Base-by-base conservation (phyloP, 306 rosid species). In the Heteromeles arbutifolia region DNA sequence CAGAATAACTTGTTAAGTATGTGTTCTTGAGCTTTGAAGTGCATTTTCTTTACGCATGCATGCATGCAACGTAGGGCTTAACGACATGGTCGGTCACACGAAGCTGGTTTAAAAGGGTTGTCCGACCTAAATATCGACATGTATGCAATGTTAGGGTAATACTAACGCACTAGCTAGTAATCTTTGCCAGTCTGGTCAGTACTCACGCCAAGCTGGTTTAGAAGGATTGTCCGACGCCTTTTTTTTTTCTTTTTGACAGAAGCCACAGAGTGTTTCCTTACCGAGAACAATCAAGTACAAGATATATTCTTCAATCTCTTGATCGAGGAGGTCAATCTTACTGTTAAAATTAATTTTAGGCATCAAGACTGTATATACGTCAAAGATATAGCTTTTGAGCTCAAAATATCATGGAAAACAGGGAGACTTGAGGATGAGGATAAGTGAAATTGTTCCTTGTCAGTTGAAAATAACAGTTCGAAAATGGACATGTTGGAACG, bases 401-500 rank as follows among this genome's bases (percentile, higher is more conserved):
- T 63, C 45, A 74, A 62, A 74, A 44, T 74, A 45, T 62, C 62
- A 29, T 28, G 70, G 15, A 45, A 44, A 3, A 62, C 29, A 43
- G 21, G 21, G n/a, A 25, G 15, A 41, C 41, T 41, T 22, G n/a
- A 24, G 50, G 68, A 39, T 19, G 69, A 44, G 66, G 62, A 74
- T 44, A 2, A 32, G 8, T 28, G 50, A 37, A 41, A 43, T 29
- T 74, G 54, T 64, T 62, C 8, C 19, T 10, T 10, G 31, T 74
- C 77, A 19, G 31, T 26, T 44, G 77, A 74, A 77, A 69, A 14
- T 21, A 54, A 68, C 80, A 69, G 44, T 57, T 29, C 52, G n/a
- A 43, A 52, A 58, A 19, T 62, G 61, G 62, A 74, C 32, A 10
- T 73, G 22, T 44, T 7, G 41, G 53, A 74, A 44, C 41, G 18